These are phyloP conservation scores for Phytophthora fragariae DNA, from an alignment of 352 stramenopile genomes.

Conservation along the genomic window DNA sequence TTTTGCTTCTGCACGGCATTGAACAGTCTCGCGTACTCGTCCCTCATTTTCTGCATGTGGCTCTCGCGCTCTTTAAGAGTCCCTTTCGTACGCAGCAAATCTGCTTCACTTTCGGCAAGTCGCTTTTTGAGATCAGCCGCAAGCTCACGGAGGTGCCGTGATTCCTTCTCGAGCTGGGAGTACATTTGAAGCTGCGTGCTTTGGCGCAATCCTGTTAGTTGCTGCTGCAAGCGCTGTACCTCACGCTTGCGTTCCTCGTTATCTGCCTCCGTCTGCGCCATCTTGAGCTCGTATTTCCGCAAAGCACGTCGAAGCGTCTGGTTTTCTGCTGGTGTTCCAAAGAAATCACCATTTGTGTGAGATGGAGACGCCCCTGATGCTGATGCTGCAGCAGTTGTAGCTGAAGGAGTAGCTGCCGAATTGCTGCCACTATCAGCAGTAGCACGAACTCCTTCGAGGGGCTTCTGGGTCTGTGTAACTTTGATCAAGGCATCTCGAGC, in stretches of 20 bases:
- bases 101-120: conserved; percentile 51
- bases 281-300: conserved; percentile 60
- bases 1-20: conserved; percentile 73
- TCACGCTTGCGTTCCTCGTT: conserved; percentile 56
- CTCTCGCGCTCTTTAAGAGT: conserved; percentile 61
- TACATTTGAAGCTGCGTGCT: conserved; percentile 61
- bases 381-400: not conserved
- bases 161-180: conserved; percentile 62
- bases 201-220: conserved; percentile 55
- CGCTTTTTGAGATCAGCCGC: conserved; percentile 36
- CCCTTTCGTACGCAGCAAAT: conserved; percentile 60
- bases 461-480: conserved; percentile 23
- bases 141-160: conserved; percentile 39
- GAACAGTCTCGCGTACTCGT: conserved; percentile 83
- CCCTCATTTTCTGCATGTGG: conserved; percentile 65
- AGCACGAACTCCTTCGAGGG: conserved; percentile 5
- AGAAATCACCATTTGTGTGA: conserved; percentile 32
- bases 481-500: conserved; percentile 20
- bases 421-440: not conserved
- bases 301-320: conserved; percentile 61
- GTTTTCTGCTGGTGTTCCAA: conserved; percentile 53
- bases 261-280: conserved; percentile 47
- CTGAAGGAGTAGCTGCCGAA: not conserved
- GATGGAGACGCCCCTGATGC: conserved; percentile 8
- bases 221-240: conserved; percentile 60